These are phyloP conservation scores for Filosporella fistucella DNA, from an alignment of 495 filamentous ascomycete genomes.

Conservation along the genomic window DNA sequence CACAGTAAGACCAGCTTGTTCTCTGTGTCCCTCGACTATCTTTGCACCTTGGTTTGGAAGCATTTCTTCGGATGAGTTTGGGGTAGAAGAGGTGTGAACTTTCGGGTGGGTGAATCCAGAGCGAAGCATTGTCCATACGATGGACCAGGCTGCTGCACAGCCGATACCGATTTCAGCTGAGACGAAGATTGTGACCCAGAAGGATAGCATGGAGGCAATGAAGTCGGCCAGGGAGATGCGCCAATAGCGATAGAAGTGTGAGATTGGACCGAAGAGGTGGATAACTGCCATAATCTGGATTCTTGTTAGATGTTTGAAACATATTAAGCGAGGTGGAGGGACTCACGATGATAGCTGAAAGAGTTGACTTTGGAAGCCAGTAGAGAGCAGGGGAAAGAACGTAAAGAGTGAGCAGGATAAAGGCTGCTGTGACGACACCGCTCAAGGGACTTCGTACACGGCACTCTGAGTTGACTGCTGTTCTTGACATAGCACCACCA, in stretches of 20 bases:
- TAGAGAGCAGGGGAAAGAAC: constrained; percentile 42
- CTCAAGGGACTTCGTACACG: constrained; percentile 34
- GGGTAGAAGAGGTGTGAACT: neutral
- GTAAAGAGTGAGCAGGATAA: constrained; percentile 43
- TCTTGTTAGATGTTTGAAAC: no score
- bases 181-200: constrained; percentile 1
- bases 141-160: neutral
- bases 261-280: constrained; percentile 2
- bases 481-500: constrained; percentile 93
- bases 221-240: neutral
- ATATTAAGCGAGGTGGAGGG: no score
- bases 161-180: constrained; percentile 1
- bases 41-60: no score
- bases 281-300: constrained; percentile 2
- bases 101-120: neutral
- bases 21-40: no score
- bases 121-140: neutral
- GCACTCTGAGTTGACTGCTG: constrained; percentile 70
- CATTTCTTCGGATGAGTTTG: no score
- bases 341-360: constrained; percentile 36
- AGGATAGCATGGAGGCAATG: constrained; percentile 1
- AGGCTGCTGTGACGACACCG: constrained; percentile 39
- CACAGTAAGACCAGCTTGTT: no score
- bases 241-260: neutral
- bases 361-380: constrained; percentile 46